Evolutionary conservation across 139 green algal genomes (phyloP).

Genomic region (Edaphochlamys debaryana): DNA sequence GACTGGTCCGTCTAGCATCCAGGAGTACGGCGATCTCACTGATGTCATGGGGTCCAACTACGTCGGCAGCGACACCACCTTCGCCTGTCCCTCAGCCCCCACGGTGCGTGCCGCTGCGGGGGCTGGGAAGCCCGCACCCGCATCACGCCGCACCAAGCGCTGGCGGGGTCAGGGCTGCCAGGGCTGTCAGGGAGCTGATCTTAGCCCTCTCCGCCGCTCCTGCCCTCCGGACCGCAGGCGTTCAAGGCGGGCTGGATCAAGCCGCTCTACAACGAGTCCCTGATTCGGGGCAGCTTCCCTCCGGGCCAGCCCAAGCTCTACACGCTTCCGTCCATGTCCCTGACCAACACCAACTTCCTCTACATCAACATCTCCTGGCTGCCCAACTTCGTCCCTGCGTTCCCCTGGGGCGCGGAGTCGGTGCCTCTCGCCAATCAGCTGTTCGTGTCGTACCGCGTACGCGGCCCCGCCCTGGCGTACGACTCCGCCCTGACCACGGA

Average conservation of each 20-base stretch:
- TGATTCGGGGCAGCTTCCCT: not conserved
- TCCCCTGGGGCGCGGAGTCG: not conserved
- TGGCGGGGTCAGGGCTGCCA: too few species aligned
- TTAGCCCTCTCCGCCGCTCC: too few species aligned
- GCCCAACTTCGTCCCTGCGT: not conserved
- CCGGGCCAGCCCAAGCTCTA: not conserved
- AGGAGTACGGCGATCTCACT: constrained; percentile 6
- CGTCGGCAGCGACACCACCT: not conserved
- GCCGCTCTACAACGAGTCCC: not conserved
- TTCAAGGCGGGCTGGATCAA: constrained; percentile 7
- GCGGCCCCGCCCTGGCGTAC: not conserved
- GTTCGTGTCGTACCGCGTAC: not conserved
- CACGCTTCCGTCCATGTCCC: not conserved
- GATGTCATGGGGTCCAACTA: not conserved
- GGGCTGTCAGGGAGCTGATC: too few species aligned
- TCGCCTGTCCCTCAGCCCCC: not conserved
- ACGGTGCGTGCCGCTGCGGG: too few species aligned
- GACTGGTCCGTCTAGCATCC: not conserved
- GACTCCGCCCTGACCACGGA: not conserved
- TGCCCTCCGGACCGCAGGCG: not conserved
- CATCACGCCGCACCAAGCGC: too few species aligned
- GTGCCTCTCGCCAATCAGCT: not conserved
- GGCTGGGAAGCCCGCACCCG: too few species aligned
- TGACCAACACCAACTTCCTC: not conserved
- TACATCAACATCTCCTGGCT: not conserved